phyloP scores from a whole-genome alignment of 805 yeast species.

The Barnettozyma populi region DNA sequence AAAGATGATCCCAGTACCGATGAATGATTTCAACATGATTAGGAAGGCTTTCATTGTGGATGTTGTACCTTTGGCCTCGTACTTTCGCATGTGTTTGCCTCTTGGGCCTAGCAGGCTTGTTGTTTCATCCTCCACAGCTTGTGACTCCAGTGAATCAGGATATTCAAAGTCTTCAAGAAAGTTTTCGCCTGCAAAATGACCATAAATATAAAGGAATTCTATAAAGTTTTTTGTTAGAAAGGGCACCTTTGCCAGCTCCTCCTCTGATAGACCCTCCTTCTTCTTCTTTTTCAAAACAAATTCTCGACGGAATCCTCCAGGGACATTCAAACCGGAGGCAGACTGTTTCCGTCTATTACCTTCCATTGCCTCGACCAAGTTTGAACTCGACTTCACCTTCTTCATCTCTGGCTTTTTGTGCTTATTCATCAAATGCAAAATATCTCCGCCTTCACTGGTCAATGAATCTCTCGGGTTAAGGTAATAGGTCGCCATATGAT shows the following conservation, averaged over 20 bases:
- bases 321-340: conserved; percentile 67
- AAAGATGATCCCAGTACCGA: conserved; percentile 73
- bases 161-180: conserved; percentile 60
- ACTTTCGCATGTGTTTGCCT: conserved; percentile 8
- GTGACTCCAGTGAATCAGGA: conserved; percentile 34
- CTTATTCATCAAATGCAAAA: conserved; percentile 20
- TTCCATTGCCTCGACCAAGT: conserved; percentile 13
- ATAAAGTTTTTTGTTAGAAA: conserved; percentile 66
- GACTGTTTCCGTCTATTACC: conserved; percentile 12
- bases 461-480: conserved; percentile 8
- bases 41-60: conserved; percentile 69
- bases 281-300: conserved; percentile 41
- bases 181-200: conserved; percentile 84
- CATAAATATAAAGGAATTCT: conserved; percentile 73
- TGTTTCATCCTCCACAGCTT: conserved; percentile 24
- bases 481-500: not conserved
- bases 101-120: conserved; percentile 23
- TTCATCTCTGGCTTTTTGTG: conserved; percentile 8
- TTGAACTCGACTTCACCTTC: conserved; percentile 18
- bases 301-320: conserved; percentile 80
- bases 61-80: conserved; percentile 53
- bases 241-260: conserved; percentile 33
- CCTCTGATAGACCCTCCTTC: conserved; percentile 18
- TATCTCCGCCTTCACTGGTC: conserved; percentile 23
- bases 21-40: conserved; percentile 64